A percentile compares a stretch with the other conserved stretches of the same genome.
phyloP scores from a whole-genome alignment of 1,139 yeast species.

The Lodderomyces jiufengensis region DNA sequence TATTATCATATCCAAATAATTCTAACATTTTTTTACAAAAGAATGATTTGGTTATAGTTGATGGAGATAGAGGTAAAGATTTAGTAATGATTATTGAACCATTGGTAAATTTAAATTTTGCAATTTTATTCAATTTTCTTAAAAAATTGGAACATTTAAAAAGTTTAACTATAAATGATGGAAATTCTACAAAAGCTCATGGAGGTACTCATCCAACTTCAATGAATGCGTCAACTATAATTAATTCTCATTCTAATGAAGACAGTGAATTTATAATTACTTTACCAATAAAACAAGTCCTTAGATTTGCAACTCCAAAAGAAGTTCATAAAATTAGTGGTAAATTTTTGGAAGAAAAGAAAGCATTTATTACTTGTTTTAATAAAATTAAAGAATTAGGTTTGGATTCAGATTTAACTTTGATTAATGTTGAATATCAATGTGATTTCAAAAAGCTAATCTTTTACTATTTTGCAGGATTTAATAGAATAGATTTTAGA shows the following conservation, averaged over 20 bases:
- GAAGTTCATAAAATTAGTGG: slow-evolving; percentile 43
- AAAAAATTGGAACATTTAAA: slow-evolving; percentile 76
- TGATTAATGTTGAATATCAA: slow-evolving; percentile 84
- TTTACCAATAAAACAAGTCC: slow-evolving; percentile 48
- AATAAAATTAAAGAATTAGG: slow-evolving; percentile 44
- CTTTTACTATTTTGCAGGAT: slow-evolving; percentile 76
- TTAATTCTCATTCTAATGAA: slow-evolving; percentile 37
- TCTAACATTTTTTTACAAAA: slow-evolving; percentile 51
- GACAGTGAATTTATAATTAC: slow-evolving; percentile 48
- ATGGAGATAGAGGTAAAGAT: slow-evolving; percentile 51
- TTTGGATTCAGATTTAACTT: slow-evolving; percentile 39
- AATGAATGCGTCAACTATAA: slow-evolving; percentile 36
- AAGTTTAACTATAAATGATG: slow-evolving; percentile 53
- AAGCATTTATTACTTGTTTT: slow-evolving; percentile 43
- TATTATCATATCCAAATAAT: slow-evolving; percentile 39
- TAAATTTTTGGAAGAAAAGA: slow-evolving; percentile 45
- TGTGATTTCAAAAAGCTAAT: slow-evolving; percentile 92
- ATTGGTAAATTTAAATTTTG: slow-evolving; percentile 45
- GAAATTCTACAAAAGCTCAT: slow-evolving; percentile 23
- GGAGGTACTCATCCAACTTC: slow-evolving; percentile 37
- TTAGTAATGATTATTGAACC: slow-evolving; percentile 50
- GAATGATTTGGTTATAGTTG: slow-evolving; percentile 46
- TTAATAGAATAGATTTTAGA: slow-evolving; percentile 85
- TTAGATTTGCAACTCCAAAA: slow-evolving; percentile 47
- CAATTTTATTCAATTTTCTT: slow-evolving; percentile 73